Base-by-base conservation (phyloP, 2,329 filamentous ascomycete species). In the Aspergillus novofumigatus region DNA sequence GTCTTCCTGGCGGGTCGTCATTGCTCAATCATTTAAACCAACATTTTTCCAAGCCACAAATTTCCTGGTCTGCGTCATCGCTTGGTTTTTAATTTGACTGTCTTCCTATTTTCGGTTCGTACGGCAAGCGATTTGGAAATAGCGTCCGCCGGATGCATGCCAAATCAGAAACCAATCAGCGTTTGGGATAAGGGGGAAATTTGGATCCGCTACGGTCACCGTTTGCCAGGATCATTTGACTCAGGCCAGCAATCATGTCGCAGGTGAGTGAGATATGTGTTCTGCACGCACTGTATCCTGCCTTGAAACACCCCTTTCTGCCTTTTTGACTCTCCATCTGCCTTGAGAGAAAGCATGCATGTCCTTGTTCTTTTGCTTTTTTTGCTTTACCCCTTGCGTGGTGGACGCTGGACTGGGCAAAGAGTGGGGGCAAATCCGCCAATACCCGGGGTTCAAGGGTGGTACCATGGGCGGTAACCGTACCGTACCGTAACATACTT, bases 401-500 rank as follows among this genome's bases (percentile, higher is more conserved):
- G 32, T 38, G 32, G 14, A 38, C 5, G 14, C 14, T 17, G 14
- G 32, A 7, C 14, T 38, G 14, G 32, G 32, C 32, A 38, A 38
- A 38, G 32, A 38, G 14, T 38, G 32, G 32, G 32, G 14, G 32
- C 32, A 38, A 38, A 17, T 17, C 14, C 32, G 14, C 32, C 32
- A 38, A 17, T 45, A 53, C 28, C 44, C 41, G 52, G 52, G 52
- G 52, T 32, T 38, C 14, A 38, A 35, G 51, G 8, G 50, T 42
- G 10, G 11, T 26, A 35, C 25, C 25, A 53, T 29, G 29, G 17
- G 35, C 20, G 21, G 41, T 56, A 53, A 28, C 28, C 29, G 51
- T 58, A 56, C 54, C 49, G 47, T 59, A 58, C 54, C 57, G 54
- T 59, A 55, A 56, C 42, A 49, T 57, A 59, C 54, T 52, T 49